Evolutionary conservation across 768 basidiomycete species (phyloP), one percentile per base, ranked within the genome.

Genomic region (Galerina marginata): DNA sequence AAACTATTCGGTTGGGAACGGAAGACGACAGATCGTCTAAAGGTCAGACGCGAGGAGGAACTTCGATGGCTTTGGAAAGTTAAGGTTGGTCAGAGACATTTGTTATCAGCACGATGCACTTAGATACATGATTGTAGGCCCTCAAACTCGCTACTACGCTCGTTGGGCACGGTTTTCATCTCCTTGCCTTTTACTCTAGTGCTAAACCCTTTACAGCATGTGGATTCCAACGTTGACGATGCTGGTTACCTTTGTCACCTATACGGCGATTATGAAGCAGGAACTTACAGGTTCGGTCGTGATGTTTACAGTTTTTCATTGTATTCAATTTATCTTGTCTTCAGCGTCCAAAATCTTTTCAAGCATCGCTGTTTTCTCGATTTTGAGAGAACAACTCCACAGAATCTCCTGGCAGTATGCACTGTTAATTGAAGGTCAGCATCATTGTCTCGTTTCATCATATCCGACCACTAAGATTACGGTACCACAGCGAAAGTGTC

Each of bases 1-100:
- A 29, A 26, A 25, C 36, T 7, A 48, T 90, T 92, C 65, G 90
- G 81, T 4, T 83, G 90, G 82, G 81, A 87, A 78, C 81, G 82
- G 52, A 80, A 83, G 51, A 83, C 89, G 70, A 75, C 81, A 26
- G 70, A 80, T 9, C 79, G 78, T 50, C 74, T 92, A 39, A 72
- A 77, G 11, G 79, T 79, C 37, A 85, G 85, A 65, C 83, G 91
- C 53, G 82, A 88, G 44, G 81, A 82, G 10, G 91, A 93, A 69
- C 73, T 93, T 25, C 63, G 67, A 3, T 82, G 59, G 59, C 43
- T 67, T 1, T 63, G 61, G 50, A 65, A 61, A 47, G 11, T 63
- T 6, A 67, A 67, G 59, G 64, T 63, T 54, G 16, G 10, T 56
- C 29, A 50, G 2, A 12, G 26, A 10, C 10, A n/a, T 38, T 25